These are phyloP conservation scores for Sphagnurus paluster DNA, from an alignment of 1,284 basidiomycete genomes.

Conservation along the genomic window DNA sequence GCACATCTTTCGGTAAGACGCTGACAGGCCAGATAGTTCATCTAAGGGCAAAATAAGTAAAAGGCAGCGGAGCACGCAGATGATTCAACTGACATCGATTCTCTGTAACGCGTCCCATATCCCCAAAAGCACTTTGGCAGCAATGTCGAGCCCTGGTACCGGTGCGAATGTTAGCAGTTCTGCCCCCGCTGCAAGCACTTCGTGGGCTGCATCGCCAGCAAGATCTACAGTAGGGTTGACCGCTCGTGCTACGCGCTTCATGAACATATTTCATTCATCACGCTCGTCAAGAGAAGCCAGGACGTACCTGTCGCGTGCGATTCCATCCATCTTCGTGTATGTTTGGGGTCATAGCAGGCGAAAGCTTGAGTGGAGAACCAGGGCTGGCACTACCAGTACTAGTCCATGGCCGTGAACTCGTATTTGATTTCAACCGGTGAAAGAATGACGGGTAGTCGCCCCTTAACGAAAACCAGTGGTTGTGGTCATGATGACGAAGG, in stretches of 20 bases:
- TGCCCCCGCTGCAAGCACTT: slow-evolving; percentile 42
- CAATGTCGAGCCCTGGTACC: slow-evolving; percentile 52
- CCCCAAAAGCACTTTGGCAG: slow-evolving; percentile 50
- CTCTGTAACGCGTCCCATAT: slow-evolving; percentile 63
- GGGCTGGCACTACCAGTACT: slow-evolving; percentile 26
- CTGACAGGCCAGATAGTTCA: slow-evolving; percentile 50
- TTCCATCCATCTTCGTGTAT: slow-evolving; percentile 51
- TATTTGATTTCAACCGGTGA: background rate
- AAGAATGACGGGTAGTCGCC: background rate
- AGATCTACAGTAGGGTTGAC: slow-evolving; percentile 44
- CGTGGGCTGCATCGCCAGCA: slow-evolving; percentile 43
- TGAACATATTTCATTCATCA: background rate
- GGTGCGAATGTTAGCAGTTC: slow-evolving; percentile 59
- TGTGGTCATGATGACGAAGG: background rate
- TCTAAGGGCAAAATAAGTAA: slow-evolving; percentile 34
- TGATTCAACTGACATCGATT: slow-evolving; percentile 56
- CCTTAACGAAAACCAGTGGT: background rate
- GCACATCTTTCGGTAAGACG: slow-evolving; percentile 47
- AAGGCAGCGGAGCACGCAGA: background rate
- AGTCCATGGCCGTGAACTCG: too few relatives aligned
- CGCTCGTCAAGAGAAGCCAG: background rate
- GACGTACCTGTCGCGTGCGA: slow-evolving; percentile 45
- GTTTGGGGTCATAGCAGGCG: slow-evolving; percentile 39
- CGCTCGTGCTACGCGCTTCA: slow-evolving; percentile 45
- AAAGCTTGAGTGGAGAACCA: slow-evolving; percentile 26